Evolutionary conservation across 2,329 filamentous ascomycete genomes (phyloP), one percentile per base, ranked within the genome.

Genomic region (Clathrospora elynae): DNA sequence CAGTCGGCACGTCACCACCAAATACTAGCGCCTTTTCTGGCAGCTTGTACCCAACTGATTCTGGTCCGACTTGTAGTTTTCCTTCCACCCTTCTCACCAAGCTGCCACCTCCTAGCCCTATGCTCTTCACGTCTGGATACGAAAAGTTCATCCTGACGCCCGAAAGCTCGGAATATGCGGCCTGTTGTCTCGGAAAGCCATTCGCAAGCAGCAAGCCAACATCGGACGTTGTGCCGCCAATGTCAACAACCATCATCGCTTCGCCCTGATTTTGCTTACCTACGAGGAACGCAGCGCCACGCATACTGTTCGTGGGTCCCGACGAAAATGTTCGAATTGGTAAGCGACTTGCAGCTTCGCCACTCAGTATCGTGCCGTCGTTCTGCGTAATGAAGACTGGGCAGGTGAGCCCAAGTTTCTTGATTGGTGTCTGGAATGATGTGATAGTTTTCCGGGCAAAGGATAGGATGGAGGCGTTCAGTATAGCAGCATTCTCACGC

Each of bases 181-280:
- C 79, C 35, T 81, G 78, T 60, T 85, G 80, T 20, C 82, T 74
- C 0, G 84, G 84, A 35, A 86, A 83, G 0, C 84, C 83, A 34
- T 79, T 85, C 0, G 78, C 73, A 5, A 83, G 73, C 3, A 87
- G 63, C 0, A 84, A 64, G 0, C 84, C 82, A 8, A 85, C 80
- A 51, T 86, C 84, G 0, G 82, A 80, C 0, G 83, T 86, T 0
- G 84, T 87, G 2, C 84, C 83, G 0, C 84, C 84, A 38, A 87
- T 80, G 55, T 87, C 84, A 2, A 86, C 78, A 0, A 86, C 83
- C 71, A 86, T 80, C 53, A 81, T 25, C 71, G 79, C 49, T 75
- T 80, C 60, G 6, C 54, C 53, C 11, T 60, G 51, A 22, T 58
- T 45, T 35, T 64, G 49, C 30, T 59, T 61, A 5, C 65, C 66